Base-by-base conservation (phyloP, 345 rosid species). In the Aurinia saxatilis region DNA sequence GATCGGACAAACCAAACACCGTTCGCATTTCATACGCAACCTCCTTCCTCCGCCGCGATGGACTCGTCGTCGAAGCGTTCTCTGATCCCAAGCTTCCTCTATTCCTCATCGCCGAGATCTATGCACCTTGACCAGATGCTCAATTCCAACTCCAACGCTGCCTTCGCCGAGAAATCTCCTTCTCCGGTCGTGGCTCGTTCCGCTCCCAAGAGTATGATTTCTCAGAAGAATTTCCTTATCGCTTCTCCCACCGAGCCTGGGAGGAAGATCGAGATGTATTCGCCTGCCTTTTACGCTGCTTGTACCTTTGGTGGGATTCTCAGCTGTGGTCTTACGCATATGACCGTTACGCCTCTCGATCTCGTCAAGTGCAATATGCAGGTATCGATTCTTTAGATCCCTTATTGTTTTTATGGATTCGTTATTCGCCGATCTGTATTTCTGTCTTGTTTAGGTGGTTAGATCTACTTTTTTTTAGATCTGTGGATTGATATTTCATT, bases 351-450 rank as follows among this genome's bases (percentile, higher is more conserved):
- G 58, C 99, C 99, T 60, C 99, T 95, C 60, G 99, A 95, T 71
- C 95, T 90, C 25, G 96, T 95, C 85, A 95, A 95, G 81, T 90
- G 99, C 58, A 95, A 95, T 72, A 95, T 95, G 98, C 99, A 95
- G 96, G 99, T 90, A 10, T 38, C 5, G 9, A 31, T 17, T 30
- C 34, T 50, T n/a, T 30, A 52, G 19, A 44, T 57, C 66, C 31
- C 1, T 34, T 53, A 10, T 63, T 35, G 1, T 62, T 25, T 6
- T 12, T 38, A 21, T 21, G 3, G 23, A 25, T 25, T 59, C 55
- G 5, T n/a, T 45, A 17, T 21, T 29, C 2, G 30, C 34, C 16
- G 75, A 49, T 63, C 58, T 18, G 50, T 34, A 54, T 57, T 10
- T 8, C 0, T 25, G 10, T 53, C 38, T 50, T 49, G 30, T 23